phyloP scores from a whole-genome alignment of 495 filamentous ascomycete genomes.

The Amniculicola lignicola region DNA sequence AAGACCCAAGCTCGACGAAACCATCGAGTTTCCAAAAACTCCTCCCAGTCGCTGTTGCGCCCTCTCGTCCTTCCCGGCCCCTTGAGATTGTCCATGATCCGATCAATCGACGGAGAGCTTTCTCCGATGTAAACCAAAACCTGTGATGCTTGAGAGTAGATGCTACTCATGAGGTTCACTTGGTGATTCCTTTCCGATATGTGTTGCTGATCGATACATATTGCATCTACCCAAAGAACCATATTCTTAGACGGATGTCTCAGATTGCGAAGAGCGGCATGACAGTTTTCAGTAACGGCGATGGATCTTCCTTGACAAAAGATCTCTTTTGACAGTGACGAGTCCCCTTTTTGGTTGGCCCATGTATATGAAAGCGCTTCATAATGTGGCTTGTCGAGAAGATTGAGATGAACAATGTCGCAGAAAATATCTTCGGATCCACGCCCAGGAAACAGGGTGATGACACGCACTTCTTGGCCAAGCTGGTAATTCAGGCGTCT shows the following conservation, averaged over 20 bases:
- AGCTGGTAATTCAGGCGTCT: not conserved
- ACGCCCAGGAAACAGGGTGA: not conserved
- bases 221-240: conserved; percentile 30
- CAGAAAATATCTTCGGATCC: not conserved
- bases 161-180: conserved; percentile 31
- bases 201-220: conserved; percentile 33
- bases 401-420: conserved; percentile 3
- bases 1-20: conserved; percentile 10
- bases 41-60: not conserved
- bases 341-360: not conserved
- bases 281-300: not conserved
- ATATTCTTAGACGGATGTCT: not conserved
- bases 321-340: not conserved
- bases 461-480: not conserved
- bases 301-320: not conserved
- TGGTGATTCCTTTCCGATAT: conserved; percentile 24
- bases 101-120: not conserved
- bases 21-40: conserved; percentile 3
- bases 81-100: not conserved
- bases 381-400: not conserved
- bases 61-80: not conserved
- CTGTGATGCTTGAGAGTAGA: conserved; percentile 26
- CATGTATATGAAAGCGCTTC: conserved; percentile 6
- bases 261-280: not conserved
- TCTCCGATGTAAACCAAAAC: conserved; percentile 34